Conservation (phyloP, 78 protist species). For the Dictyostelium intermedium region DNA sequence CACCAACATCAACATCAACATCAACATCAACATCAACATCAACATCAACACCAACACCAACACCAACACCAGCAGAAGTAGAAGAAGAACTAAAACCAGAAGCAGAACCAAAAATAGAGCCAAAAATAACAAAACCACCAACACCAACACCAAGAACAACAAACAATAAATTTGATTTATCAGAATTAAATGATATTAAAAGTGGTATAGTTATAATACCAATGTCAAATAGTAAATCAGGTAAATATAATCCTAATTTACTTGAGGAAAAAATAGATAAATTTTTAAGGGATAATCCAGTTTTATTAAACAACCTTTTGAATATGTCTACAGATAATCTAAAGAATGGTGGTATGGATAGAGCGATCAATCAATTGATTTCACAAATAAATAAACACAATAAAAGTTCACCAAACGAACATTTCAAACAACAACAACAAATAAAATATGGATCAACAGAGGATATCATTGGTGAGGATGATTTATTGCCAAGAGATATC, state of each 20-base stretch:
- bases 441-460: not conserved
- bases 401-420: not conserved
- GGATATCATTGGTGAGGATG: slow-evolving; percentile 29
- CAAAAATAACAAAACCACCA: not conserved
- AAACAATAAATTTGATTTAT: not conserved
- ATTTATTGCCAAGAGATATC: slow-evolving; percentile 22
- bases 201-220: not conserved
- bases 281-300: not conserved
- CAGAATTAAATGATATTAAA: not conserved
- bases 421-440: not conserved
- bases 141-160: not conserved
- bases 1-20: not conserved
- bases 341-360: not conserved
- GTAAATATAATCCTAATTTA: not conserved
- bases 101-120: not conserved
- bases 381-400: not conserved
- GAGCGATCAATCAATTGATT: not conserved
- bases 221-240: not conserved
- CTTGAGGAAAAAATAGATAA: not conserved
- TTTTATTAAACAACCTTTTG: not conserved
- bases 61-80: no score
- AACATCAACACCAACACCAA: not conserved
- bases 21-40: not conserved
- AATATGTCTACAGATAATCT: not conserved
- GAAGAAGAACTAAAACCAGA: not conserved